These are phyloP conservation scores for Axilococcus clingmanii DNA, from an alignment of 139 green algal species.

Conservation along the genomic window DNA sequence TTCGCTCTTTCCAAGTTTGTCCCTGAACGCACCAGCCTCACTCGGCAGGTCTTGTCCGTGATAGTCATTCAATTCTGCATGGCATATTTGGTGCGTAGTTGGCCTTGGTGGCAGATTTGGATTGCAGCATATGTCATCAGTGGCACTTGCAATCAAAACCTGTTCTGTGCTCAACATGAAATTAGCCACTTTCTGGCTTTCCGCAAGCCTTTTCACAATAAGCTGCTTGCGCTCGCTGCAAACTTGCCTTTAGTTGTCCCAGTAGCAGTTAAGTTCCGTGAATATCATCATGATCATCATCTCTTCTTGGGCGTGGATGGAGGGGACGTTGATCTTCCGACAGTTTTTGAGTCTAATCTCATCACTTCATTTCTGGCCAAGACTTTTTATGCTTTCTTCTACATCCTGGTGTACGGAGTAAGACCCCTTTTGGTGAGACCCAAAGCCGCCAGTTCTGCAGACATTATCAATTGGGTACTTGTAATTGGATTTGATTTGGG, in stretches of 20 bases:
- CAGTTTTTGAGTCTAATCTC: constrained; percentile 25
- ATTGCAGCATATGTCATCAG: constrained; percentile 37
- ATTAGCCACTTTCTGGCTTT: constrained; percentile 59
- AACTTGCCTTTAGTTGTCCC: constrained; percentile 56
- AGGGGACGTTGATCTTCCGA: constrained; percentile 55
- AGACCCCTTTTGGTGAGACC: constrained; percentile 47
- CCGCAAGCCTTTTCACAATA: constrained; percentile 38
- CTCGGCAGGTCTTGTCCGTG: constrained; percentile 38
- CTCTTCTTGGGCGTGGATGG: constrained; percentile 49
- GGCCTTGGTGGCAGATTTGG: constrained; percentile 31
- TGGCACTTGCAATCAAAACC: constrained; percentile 53
- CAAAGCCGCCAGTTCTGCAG: constrained; percentile 33
- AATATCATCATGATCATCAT: constrained; percentile 74
- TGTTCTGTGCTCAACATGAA: constrained; percentile 62
- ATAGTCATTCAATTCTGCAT: constrained; percentile 36
- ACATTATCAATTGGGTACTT: constrained; percentile 37
- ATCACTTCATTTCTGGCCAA: constrained; percentile 31
- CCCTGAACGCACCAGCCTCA: not conserved
- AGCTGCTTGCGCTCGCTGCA: constrained; percentile 36
- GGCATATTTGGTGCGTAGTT: constrained; percentile 30
- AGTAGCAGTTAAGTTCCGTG: constrained; percentile 48
- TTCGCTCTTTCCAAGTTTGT: not conserved
- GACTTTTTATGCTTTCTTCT: constrained; percentile 27
- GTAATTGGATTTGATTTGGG: constrained; percentile 33
- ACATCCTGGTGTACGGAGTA: constrained; percentile 58